Evolutionary conservation across 768 basidiomycete species (phyloP).

Genomic region (Gyrodon lividus): DNA sequence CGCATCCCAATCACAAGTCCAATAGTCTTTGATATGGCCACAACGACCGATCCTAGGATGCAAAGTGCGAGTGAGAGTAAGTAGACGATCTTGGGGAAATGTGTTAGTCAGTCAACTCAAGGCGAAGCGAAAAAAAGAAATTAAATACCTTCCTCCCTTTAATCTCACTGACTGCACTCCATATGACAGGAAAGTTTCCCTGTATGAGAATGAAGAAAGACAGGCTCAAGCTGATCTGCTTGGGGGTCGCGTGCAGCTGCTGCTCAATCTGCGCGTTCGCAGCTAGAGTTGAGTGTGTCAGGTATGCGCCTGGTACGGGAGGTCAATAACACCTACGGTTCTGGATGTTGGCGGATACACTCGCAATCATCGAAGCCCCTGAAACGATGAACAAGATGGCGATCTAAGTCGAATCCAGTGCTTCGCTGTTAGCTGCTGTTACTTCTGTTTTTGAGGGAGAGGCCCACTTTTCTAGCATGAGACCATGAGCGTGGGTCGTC

Average conservation of each 20-base stretch:
- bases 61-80: conserved; percentile 52
- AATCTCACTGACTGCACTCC: conserved; percentile 74
- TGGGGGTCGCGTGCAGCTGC: conserved; percentile 57
- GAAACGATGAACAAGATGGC: conserved; percentile 26
- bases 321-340: conserved; percentile 22
- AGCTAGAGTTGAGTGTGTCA: conserved; percentile 39
- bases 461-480: conserved; percentile 47
- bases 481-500: conserved; percentile 68
- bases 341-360: conserved; percentile 25
- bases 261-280: conserved; percentile 64
- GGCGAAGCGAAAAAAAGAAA: too few relatives aligned
- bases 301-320: neutral
- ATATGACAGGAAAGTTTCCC: conserved; percentile 63
- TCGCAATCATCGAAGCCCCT: conserved; percentile 28
- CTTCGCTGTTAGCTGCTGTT: too few relatives aligned
- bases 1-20: conserved; percentile 65
- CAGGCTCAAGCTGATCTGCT: conserved; percentile 65
- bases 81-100: conserved; percentile 48
- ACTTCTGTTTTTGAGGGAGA: neutral
- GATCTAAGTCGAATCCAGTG: conserved; percentile 12
- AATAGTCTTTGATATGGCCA: conserved; percentile 57
- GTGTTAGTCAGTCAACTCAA: too few relatives aligned
- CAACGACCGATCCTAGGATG: conserved; percentile 54
- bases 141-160: conserved; percentile 59
- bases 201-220: conserved; percentile 72